phyloP scores from a whole-genome alignment of 1,284 basidiomycete species.

The Boletus smithii region DNA sequence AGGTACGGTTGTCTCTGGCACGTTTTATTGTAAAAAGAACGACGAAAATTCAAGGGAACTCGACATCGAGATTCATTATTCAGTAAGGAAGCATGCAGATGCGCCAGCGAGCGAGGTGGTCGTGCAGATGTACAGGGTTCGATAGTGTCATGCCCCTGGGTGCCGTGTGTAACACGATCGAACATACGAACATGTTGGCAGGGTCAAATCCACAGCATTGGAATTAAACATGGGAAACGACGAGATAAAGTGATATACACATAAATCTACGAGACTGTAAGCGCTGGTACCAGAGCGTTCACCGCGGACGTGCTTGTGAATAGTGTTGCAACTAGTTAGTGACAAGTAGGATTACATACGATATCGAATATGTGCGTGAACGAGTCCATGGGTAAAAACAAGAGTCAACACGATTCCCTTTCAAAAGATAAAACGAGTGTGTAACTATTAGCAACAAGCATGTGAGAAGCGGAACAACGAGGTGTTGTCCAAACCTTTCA shows the following conservation, averaged over 20 bases:
- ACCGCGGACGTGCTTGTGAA: too few species aligned
- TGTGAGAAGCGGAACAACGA: not conserved
- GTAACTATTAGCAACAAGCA: not conserved
- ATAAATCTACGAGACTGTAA: too few species aligned
- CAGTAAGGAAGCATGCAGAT: conserved; percentile 41
- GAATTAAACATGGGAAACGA: too few species aligned
- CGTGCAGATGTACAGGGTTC: conserved; percentile 79
- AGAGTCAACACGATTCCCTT: not conserved
- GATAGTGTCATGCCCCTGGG: too few species aligned
- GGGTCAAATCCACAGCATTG: too few species aligned
- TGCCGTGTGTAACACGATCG: not conserved
- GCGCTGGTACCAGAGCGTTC: too few species aligned
- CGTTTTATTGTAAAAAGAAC: conserved; percentile 82
- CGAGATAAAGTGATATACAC: too few species aligned
- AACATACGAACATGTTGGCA: not conserved
- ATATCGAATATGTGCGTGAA: too few species aligned
- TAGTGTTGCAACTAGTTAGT: too few species aligned
- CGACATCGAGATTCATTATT: conserved; percentile 90
- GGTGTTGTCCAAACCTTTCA: not conserved
- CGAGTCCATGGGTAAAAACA: too few species aligned
- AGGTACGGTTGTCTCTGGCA: conserved; percentile 80
- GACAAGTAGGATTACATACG: too few species aligned
- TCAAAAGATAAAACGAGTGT: not conserved
- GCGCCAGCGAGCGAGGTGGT: conserved; percentile 39
- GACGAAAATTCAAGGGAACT: conserved; percentile 83